Base-by-base conservation (phyloP, 345 rosid species). In the Aquilaria yunnanensis region DNA sequence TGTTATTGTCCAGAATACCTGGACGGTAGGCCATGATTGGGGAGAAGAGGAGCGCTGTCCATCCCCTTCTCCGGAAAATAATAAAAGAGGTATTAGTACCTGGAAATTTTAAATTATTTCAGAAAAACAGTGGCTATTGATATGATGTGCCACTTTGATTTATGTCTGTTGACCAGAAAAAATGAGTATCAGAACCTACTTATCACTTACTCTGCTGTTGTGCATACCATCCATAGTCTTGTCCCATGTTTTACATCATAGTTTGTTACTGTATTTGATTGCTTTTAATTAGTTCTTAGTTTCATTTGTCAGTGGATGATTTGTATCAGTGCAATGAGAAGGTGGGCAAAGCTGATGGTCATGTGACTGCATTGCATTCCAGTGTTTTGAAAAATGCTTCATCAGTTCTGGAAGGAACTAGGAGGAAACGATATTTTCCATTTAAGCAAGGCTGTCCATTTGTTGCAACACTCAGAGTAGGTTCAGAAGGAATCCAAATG, bases 21-120 rank as follows among this genome's bases (percentile, higher is more conserved):
- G 99, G 99, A 94, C 87, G 51, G 77, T 70, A 62, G 83, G 88
- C 76, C 96, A 76, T 78, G 97, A 91, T 62, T 94, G 99, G 99
- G 99, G 96, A 30, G 83, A 74, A 33, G 99, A 94, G 85, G 97
- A 87, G 71, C 97, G 99, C 1, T 94, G 99, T 72, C 99, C 99
- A 9, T 75, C 89, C 52, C 84, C 89, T 63, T 65, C 80, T 67
- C 80, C 96, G 47, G 93, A 85, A 66, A 79, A 85, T 64, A 82
- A 63, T 66, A 81, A 75, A 74, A 94, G 88, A 90, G 96, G 96
- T 89, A 71, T 43, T 32, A 54, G 9, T 37, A 33, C 41, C 14
- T 48, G 2, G 57, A 5, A 23, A 13, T 13, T 62, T 66, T 49
- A 11, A 16, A 30, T 58, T 46, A 16, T 2, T 34, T 61, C 14